Base-by-base conservation (phyloP, 148 eudicot species). In the Cornus kousa region DNA sequence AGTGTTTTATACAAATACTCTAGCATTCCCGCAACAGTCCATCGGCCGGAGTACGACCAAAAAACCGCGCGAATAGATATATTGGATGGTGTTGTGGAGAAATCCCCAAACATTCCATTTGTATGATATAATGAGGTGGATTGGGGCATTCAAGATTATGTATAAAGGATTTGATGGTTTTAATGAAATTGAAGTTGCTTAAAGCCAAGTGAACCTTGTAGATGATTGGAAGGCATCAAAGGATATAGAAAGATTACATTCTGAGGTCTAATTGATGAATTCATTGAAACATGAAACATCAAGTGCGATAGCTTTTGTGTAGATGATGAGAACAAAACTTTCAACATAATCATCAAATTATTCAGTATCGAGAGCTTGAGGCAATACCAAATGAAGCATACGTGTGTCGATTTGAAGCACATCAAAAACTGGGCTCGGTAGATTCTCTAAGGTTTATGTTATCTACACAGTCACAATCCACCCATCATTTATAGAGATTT, bases 91-190 rank as follows among this genome's bases (percentile, higher is more conserved):
- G 78, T 78, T 39, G 84, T 76, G 37, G 88, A 83, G 79, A 75
- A 76, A 22, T 86, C 83, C 43, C 88, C 88, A 22, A 75, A 86
- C 50, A 84, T 83, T 68, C 84, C 80, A 68, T 86, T 81, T 65
- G 66, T 81, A 69, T 73, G 83, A 82, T 84, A 68, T 80, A 80
- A 76, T 84, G 87, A 87, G 80, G 78, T 82, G 87, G 83, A 84
- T 68, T 73, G 89, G 89, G 82, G 89, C 87, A 74, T 84, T 76
- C 82, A 87, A 87, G 85, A 87, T 84, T 74, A 87, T 84, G 87
- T 87, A 87, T 75, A 87, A 78, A 79, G 89, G 83, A 78, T 87
- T 87, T 69, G 87, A 87, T 75, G 87, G 82, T 80, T 82, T 80
- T 28, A 72, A 84, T 67, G 89, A 87, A 39, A 87, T 82, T 50